These are phyloP conservation scores for Grifola frondosa DNA, from an alignment of 1,284 basidiomycete species.

Conservation along the genomic window DNA sequence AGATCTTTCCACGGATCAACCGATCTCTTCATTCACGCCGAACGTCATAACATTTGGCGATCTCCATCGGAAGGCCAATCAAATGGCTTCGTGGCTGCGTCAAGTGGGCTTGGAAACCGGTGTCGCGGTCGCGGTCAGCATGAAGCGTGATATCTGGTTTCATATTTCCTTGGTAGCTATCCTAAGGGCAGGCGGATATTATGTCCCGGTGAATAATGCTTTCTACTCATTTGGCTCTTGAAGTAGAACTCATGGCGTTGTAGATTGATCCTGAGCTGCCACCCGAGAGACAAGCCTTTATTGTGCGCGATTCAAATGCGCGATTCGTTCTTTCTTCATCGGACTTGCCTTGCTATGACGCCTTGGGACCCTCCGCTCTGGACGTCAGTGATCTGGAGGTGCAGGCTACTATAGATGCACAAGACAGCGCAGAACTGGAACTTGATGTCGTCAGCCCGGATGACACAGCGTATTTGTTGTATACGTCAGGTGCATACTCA, in stretches of 20 bases:
- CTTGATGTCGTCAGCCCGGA: constrained; percentile 33
- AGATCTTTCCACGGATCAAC: constrained; percentile 31
- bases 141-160: constrained; percentile 44
- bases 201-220: constrained; percentile 45
- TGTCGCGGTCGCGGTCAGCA: constrained; percentile 49
- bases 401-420: constrained; percentile 27
- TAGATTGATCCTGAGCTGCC: constrained; percentile 57
- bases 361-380: constrained; percentile 34
- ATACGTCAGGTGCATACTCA: constrained; percentile 58
- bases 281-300: constrained; percentile 46
- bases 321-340: constrained; percentile 42
- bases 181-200: constrained; percentile 52
- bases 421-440: constrained; percentile 32
- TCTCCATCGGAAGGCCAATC: constrained; percentile 39
- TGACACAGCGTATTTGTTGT: constrained; percentile 48
- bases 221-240: not conserved
- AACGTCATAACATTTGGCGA: constrained; percentile 38
- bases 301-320: constrained; percentile 45
- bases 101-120: constrained; percentile 38
- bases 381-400: constrained; percentile 30
- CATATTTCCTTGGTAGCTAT: constrained; percentile 48
- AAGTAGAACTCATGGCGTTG: not conserved
- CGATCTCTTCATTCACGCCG: constrained; percentile 18
- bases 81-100: constrained; percentile 45
- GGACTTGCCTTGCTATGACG: constrained; percentile 22